Percentiles rank a stretch among this genome's conserved stretches.
Evolutionary conservation across 352 stramenopile genomes (phyloP).

Genomic region (Thraustotheca clavata): DNA sequence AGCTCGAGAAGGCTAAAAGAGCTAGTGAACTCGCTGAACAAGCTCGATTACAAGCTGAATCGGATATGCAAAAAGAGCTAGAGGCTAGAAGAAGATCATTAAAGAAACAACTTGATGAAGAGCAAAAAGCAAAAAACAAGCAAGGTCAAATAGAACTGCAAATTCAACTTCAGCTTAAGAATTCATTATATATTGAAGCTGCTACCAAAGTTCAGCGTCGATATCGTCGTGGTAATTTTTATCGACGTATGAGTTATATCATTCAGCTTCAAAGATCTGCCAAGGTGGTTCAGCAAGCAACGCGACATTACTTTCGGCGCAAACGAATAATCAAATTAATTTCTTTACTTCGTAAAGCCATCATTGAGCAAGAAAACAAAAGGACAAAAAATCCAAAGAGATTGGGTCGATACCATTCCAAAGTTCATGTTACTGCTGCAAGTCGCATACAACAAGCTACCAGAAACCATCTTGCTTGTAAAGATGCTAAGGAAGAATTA

Average conservation of each 20-base stretch:
- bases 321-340: too few species aligned
- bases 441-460: constrained; percentile 1
- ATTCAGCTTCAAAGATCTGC: background rate
- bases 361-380: background rate
- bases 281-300: background rate
- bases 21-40: constrained; percentile 9
- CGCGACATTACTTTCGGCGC: background rate
- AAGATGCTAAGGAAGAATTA: background rate
- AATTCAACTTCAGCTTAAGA: background rate
- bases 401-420: background rate
- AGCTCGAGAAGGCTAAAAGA: background rate
- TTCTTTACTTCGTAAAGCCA: background rate
- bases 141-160: background rate
- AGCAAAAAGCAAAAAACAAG: background rate
- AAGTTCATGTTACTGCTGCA: background rate
- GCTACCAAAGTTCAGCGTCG: background rate
- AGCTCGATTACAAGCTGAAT: background rate
- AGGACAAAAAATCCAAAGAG: background rate
- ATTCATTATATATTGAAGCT: background rate
- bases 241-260: too few species aligned
- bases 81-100: background rate
- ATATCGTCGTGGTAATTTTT: background rate
- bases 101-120: background rate
- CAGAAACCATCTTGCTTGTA: background rate
- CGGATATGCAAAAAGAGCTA: constrained; percentile 7